These are phyloP conservation scores for Tricladium varicosporioides DNA, from an alignment of 2,329 filamentous ascomycete genomes.

Conservation along the genomic window DNA sequence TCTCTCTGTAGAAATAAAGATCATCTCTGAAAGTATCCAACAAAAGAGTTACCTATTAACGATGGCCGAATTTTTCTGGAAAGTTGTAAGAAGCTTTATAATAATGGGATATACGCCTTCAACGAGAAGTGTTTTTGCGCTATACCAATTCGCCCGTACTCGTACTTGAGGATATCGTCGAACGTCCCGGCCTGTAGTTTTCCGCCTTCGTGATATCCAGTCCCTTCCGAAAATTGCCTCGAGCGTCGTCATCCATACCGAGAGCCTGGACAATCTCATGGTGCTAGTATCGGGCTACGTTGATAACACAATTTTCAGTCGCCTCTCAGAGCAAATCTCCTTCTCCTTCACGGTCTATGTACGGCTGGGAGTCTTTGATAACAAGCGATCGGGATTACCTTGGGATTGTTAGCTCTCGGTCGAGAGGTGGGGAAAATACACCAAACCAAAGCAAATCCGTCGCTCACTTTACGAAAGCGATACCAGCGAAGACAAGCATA, in stretches of 20 bases:
- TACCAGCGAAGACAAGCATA: no score
- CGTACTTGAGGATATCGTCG: conserved; percentile 25
- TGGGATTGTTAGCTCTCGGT: no score
- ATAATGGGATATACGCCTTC: not conserved
- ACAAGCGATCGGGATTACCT: conserved; percentile 39
- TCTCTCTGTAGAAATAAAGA: no score
- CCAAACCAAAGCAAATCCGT: no score
- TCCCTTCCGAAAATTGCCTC: conserved; percentile 32
- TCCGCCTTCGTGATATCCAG: conserved; percentile 35
- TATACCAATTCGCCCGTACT: conserved; percentile 5
- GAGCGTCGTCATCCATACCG: conserved; percentile 34
- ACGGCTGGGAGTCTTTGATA: conserved; percentile 48
- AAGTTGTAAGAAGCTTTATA: not conserved
- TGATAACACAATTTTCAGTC: conserved; percentile 36
- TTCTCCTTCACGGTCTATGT: conserved; percentile 41
- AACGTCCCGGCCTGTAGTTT: conserved; percentile 33
- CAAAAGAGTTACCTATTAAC: not conserved
- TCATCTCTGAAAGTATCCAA: no score
- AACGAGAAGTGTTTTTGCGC: not conserved
- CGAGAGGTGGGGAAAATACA: no score
- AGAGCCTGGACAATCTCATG: conserved; percentile 40
- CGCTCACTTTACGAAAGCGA: no score
- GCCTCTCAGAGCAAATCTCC: conserved; percentile 39
- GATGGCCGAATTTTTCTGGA: not conserved
- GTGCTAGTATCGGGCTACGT: conserved; percentile 43